A percentile compares a stretch with the other conserved stretches of the same genome.
Evolutionary conservation across 2,329 filamentous ascomycete species (phyloP).

Genomic region (Cadophora luteo-olivacea): DNA sequence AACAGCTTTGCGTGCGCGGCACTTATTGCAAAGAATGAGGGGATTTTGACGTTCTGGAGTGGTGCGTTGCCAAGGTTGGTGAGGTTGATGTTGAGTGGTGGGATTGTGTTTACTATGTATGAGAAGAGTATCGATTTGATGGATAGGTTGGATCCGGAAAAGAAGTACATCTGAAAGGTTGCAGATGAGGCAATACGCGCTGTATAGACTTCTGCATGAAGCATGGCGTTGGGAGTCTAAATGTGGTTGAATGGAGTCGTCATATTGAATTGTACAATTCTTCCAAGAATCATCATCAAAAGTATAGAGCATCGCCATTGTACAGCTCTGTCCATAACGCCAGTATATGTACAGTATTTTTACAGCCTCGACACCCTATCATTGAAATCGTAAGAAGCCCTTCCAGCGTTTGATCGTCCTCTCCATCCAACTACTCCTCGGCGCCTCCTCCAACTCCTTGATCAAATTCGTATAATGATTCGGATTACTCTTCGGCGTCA

Average conservation of each 20-base stretch:
- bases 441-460: slow-evolving; percentile 67
- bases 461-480: slow-evolving; percentile 68
- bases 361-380: slow-evolving; percentile 20
- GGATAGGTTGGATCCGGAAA: slow-evolving; percentile 79
- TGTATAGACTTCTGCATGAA: slow-evolving; percentile 24
- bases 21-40: slow-evolving; percentile 87
- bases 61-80: slow-evolving; percentile 87
- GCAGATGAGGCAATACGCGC: slow-evolving; percentile 17
- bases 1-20: slow-evolving; percentile 86
- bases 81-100: slow-evolving; percentile 86
- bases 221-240: slow-evolving; percentile 34
- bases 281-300: not conserved
- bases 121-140: slow-evolving; percentile 95
- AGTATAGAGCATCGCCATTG: not conserved
- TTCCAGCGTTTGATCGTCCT: slow-evolving; percentile 60
- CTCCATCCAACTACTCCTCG: slow-evolving; percentile 60
- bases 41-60: slow-evolving; percentile 90
- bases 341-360: slow-evolving; percentile 22
- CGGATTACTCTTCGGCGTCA: slow-evolving; percentile 67
- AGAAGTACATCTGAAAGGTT: slow-evolving; percentile 72
- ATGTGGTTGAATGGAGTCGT: slow-evolving; percentile 24
- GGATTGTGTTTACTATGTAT: slow-evolving; percentile 98
- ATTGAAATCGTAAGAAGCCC: slow-evolving; percentile 65
- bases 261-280: slow-evolving; percentile 9
- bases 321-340: slow-evolving; percentile 15